phyloP scores from a whole-genome alignment of 495 filamentous ascomycete genomes.

The Beverwykella pulmonaria region DNA sequence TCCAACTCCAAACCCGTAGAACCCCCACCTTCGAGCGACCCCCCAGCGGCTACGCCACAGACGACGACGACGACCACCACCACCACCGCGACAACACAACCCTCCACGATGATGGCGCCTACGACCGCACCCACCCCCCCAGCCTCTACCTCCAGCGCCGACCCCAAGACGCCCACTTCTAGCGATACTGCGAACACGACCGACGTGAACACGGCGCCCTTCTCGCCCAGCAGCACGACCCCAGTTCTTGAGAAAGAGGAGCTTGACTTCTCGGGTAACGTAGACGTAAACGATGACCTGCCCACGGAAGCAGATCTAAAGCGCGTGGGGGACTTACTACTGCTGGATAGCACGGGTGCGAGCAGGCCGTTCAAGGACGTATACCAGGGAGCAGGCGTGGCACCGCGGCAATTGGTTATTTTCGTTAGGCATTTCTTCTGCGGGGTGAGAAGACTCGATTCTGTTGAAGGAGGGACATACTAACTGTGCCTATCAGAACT shows the following conservation, averaged over 20 bases:
- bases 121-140: not conserved
- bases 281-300: slow-evolving; percentile 34
- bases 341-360: slow-evolving; percentile 68
- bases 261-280: slow-evolving; percentile 35
- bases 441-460: slow-evolving; percentile 58
- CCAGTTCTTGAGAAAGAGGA: slow-evolving; percentile 30
- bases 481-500: slow-evolving; percentile 54
- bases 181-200: not conserved
- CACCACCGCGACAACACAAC: not conserved
- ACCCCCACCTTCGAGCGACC: not conserved
- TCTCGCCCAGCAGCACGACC: slow-evolving; percentile 27
- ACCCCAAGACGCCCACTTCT: slow-evolving; percentile 21
- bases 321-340: slow-evolving; percentile 51
- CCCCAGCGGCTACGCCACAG: not conserved
- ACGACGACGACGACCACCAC: not conserved
- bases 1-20: not conserved
- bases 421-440: slow-evolving; percentile 93
- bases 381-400: slow-evolving; percentile 54
- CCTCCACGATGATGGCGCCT: not conserved
- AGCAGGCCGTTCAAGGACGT: slow-evolving; percentile 67
- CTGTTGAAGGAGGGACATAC: slow-evolving; percentile 13
- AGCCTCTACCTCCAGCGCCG: slow-evolving; percentile 1
- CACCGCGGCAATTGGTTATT: slow-evolving; percentile 65
- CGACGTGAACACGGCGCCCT: slow-evolving; percentile 3
- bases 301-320: slow-evolving; percentile 30